A percentile compares a stretch with the other conserved stretches of the same genome.
Evolutionary conservation across 2,329 filamentous ascomycete species (phyloP).

Genomic region (Alternaria gansuensis): DNA sequence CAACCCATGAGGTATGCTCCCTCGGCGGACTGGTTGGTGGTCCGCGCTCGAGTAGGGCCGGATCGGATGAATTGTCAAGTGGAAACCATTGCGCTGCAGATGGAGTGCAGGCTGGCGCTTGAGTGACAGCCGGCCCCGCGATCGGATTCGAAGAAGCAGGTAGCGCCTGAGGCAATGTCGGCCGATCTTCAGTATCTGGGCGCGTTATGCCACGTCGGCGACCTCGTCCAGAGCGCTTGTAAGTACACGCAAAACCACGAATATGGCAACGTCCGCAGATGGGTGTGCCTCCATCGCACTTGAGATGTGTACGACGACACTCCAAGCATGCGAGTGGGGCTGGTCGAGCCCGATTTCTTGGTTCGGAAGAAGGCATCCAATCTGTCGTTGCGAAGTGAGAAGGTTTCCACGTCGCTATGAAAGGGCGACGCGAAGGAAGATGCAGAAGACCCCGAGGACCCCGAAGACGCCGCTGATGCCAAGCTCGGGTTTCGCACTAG

Average conservation of each 20-base stretch:
- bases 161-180: not conserved
- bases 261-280: conserved; percentile 54
- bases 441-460: conserved; percentile 8
- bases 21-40: not conserved
- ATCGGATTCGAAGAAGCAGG: not conserved
- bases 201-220: conserved; percentile 45
- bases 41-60: not conserved
- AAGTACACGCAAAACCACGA: conserved; percentile 54
- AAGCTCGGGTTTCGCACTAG: not conserved
- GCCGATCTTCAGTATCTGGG: not conserved
- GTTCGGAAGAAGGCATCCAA: conserved; percentile 12
- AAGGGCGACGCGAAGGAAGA: conserved; percentile 12
- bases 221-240: conserved; percentile 58
- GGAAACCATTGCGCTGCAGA: conserved; percentile 35
- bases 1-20: conserved; percentile 4
- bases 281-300: conserved; percentile 59
- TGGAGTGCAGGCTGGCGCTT: conserved; percentile 19
- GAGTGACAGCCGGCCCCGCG: conserved; percentile 21
- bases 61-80: conserved; percentile 2
- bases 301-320: conserved; percentile 59
- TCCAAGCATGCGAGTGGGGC: conserved; percentile 56
- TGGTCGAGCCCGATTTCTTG: conserved; percentile 18
- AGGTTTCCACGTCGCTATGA: conserved; percentile 2
- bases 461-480: not conserved
- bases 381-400: conserved; percentile 4